phyloP scores from a whole-genome alignment of 139 green algal genomes.

The Chlorella ohadii region DNA sequence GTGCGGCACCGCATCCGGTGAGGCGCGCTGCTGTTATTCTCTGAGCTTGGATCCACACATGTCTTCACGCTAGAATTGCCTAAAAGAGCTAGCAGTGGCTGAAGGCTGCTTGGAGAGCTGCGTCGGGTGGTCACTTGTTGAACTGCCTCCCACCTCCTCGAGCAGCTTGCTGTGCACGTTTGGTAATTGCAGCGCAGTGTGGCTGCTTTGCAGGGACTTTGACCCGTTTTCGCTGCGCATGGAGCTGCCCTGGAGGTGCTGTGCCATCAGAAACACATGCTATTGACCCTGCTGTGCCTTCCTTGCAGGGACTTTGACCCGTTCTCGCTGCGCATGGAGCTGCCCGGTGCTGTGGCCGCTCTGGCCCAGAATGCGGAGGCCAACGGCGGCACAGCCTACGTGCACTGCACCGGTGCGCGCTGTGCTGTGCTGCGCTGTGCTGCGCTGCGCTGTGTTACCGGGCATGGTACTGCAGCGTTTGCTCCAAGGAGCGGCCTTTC shows the following conservation, averaged over 20 bases:
- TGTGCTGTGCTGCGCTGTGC: neutral
- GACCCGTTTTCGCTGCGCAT: constrained; percentile 86
- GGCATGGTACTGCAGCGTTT: too few species aligned
- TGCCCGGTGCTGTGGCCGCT: constrained; percentile 64
- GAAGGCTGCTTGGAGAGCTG: too few species aligned
- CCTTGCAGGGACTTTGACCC: constrained; percentile 91
- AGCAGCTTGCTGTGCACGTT: too few species aligned
- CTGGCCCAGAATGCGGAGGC: constrained; percentile 47
- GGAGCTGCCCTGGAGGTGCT: constrained; percentile 63
- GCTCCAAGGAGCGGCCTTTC: too few species aligned
- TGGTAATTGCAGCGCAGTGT: too few species aligned
- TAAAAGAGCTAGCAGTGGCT: too few species aligned
- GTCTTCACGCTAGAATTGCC: too few species aligned
- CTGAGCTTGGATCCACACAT: too few species aligned
- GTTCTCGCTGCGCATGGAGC: constrained; percentile 72
- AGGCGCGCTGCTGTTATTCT: neutral
- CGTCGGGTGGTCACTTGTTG: too few species aligned
- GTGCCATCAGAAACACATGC: too few species aligned
- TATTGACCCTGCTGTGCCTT: neutral
- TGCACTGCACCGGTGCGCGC: constrained; percentile 92
- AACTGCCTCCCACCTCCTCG: too few species aligned
- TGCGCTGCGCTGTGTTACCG: too few species aligned
- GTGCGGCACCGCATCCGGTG: constrained; percentile 32
- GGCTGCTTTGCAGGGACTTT: constrained; percentile 78
- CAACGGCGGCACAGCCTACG: constrained; percentile 78